Base-by-base conservation (phyloP, 768 basidiomycete genomes). In the Galerina marginata region DNA sequence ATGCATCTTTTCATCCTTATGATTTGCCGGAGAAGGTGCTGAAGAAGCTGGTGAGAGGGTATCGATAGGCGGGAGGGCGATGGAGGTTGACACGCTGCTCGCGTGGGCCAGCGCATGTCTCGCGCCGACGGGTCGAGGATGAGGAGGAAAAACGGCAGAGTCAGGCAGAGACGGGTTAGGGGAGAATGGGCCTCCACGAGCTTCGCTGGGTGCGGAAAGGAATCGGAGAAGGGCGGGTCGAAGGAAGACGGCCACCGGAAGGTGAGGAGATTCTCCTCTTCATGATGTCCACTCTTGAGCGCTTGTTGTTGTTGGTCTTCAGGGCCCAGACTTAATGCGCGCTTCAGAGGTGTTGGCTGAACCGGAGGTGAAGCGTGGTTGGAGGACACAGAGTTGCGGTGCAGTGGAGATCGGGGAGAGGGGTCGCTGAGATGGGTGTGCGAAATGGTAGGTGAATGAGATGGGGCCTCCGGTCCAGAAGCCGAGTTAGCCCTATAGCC, bases 201-300 rank as follows among this genome's bases (percentile, higher is more conserved):
- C 83, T 74, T 9, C 87, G 86, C 67, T 91, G 90, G 3, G 84
- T 86, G 65, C 86, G 84, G 83, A 91, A 89, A 14, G 90, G 90
- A 46, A 84, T 84, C 2, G 90, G 90, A 20, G 89, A 91, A 0
- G 85, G 87, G 3, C 89, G 79, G 46, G 86, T 84, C 23, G 87
- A 86, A 42, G 84, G 82, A 26, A 82, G 76, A 60, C 84, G 75
- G 23, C 83, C 29, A 29, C 29, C 82, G 20, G 81, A 66, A 12
- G 83, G 80, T 20, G 89, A 86, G 10, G 83, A 81, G 11, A 73
- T 77, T 23, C 84, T 78, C 23, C 84, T 84, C 67, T 85, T 83
- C 16, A 75, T 65, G 6, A 69, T 67, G 33, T 89, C 89, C 9
- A 89, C 74, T 49, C 90, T 79, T 14, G 87, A 79, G 12, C 90